These are phyloP conservation scores for Pichia sp. DNA, from an alignment of 1,139 yeast species.

Conservation along the genomic window DNA sequence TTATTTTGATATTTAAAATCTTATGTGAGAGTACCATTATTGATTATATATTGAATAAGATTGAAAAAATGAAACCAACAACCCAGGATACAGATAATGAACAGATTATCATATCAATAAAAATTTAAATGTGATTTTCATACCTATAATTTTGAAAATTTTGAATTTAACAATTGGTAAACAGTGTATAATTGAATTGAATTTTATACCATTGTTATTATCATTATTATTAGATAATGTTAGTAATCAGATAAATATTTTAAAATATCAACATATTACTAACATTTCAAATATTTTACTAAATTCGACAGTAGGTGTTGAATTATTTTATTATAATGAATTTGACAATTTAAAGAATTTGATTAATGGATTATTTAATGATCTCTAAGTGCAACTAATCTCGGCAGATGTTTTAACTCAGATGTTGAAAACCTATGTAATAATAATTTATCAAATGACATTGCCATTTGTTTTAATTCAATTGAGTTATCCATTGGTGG, in stretches of 20 bases:
- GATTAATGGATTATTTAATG: slow-evolving; percentile 55
- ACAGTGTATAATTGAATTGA: slow-evolving; percentile 50
- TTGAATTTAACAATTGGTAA: slow-evolving; percentile 59
- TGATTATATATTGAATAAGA: background rate
- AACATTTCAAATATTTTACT: slow-evolving; percentile 54
- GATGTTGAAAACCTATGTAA: slow-evolving; percentile 25
- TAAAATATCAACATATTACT: slow-evolving; percentile 57
- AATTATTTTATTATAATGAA: slow-evolving; percentile 54
- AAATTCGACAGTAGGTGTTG: slow-evolving; percentile 72
- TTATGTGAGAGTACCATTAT: slow-evolving; percentile 10
- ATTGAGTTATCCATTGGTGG: slow-evolving; percentile 67
- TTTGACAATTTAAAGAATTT: slow-evolving; percentile 55
- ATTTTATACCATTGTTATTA: slow-evolving; percentile 57
- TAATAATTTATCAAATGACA: slow-evolving; percentile 56
- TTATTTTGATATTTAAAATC: slow-evolving; percentile 3
- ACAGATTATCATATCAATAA: background rate
- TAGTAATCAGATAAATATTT: slow-evolving; percentile 33
- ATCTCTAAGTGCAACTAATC: slow-evolving; percentile 59
- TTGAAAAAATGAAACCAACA: background rate
- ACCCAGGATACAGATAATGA: background rate
- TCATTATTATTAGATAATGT: slow-evolving; percentile 55
- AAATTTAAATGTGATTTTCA: slow-evolving; percentile 4
- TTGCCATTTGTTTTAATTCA: slow-evolving; percentile 66
- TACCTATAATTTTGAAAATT: slow-evolving; percentile 35
- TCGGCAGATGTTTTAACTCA: slow-evolving; percentile 38